Base-by-base conservation (phyloP, 2,329 filamentous ascomycete species). In the Cercospora sp. region DNA sequence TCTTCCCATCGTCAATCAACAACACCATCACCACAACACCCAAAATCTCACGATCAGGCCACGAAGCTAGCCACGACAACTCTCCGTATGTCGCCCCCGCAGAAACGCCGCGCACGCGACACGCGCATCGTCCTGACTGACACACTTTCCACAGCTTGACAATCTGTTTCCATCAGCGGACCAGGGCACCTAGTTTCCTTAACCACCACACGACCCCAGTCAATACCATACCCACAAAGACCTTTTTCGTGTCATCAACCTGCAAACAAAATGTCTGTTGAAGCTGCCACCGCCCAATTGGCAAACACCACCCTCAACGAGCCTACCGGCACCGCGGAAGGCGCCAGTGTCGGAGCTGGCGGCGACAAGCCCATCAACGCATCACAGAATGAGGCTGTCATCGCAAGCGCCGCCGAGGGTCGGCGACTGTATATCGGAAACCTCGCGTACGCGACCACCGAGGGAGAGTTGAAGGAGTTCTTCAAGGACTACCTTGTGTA, bases 371-470 rank as follows among this genome's bases (percentile, higher is more conserved):
- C 89, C 80, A 87, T 87, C 83, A 87, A 91, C 83, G 85, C 88
- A 79, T 86, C 90, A 78, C 88, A 91, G 84, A 91, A 92, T 81
- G 93, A 97, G 83, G 93, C 94, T 82, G 93, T 95, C 81, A 90
- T 95, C 83, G 93, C 93, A 85, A 97, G 93, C 86, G 95, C 95
- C 83, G 94, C 94, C 84, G 95, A 99, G 88, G 94, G 95, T 83
- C 93, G 95, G 87, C 93, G 95, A 86, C 91, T 99, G 80, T 99
- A 99, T 87, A 98, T 99, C 87, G 95, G 95, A 88, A 99, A 99
- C 88, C 92, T 99, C 89, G 95, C 95, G 80, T 99, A 99, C 84
- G 94, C 94, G 90, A 98, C 95, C 90, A 97, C 93, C 83, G 95
- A 98, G 92, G 95, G 92, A 91, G 93, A 97, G 90, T 93, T 99